Base-by-base conservation (phyloP, 2,329 filamentous ascomycete species). In the Scorias spongiosa region DNA sequence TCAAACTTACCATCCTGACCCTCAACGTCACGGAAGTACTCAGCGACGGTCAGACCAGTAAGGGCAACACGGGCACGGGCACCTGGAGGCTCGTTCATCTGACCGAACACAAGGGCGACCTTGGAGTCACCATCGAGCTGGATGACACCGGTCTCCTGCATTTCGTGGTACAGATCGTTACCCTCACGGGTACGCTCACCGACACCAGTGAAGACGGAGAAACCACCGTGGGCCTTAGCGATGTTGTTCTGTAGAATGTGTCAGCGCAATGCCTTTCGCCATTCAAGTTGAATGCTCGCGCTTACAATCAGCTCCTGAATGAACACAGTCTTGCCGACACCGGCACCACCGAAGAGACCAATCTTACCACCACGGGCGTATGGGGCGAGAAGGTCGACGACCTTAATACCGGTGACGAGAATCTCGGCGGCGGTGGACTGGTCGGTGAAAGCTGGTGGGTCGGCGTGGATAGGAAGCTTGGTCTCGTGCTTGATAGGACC, bases 321-420 rank as follows among this genome's bases (percentile, higher is more conserved):
- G 78, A 96, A 98, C 68, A 98, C 91, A 68, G 91, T 98, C 84
- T 98, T 98, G 72, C 91, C 91, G 78, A 98, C 91, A 93, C 91
- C 91, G 63, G 91, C 91, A 89, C 91, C 91, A 74, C 91, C 91
- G 75, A 98, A 98, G 60, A 98, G 87, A 85, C 91, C 91, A 79
- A 98, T 98, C 84, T 98, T 98, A 81, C 91, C 91, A 86, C 91
- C 91, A 93, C 91, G 91, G 68, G 91, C 91, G 72, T 98, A 98
- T 63, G 91, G 91, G 62, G 91, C 91, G 64, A 98, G 81, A 57
- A 98, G 79, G 70, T 98, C 91, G 73, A 98, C 91, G 69, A 98
- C 91, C 84, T 98, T 98, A 80, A 98, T 98, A 81, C 91, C 91
- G 58, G 91, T 98, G 62, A 93, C 84, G 59, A 98, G 80, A 70